Conservation (phyloP, 192 early-diverging fungal genomes). For the Fimicolochytrium jonesii region DNA sequence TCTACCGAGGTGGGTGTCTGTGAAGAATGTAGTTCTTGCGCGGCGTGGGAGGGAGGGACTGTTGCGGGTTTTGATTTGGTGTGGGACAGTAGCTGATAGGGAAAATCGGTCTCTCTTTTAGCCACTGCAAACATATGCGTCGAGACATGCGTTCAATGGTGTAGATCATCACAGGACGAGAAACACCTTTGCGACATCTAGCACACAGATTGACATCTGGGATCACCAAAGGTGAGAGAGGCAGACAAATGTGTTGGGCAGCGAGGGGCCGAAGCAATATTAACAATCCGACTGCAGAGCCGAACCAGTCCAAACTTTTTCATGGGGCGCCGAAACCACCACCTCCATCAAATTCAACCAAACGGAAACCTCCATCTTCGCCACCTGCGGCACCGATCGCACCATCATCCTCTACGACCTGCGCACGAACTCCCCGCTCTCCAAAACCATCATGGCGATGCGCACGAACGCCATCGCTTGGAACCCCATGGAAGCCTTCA, state of each 20-base stretch:
- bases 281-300: slow-evolving; percentile 41
- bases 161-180: slow-evolving; percentile 88
- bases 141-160: slow-evolving; percentile 74
- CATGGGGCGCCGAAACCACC: slow-evolving; percentile 94
- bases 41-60: no score
- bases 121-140: slow-evolving; percentile 68
- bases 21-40: no score
- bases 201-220: slow-evolving; percentile 87
- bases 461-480: slow-evolving; percentile 94
- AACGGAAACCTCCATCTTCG: slow-evolving; percentile 89
- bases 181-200: slow-evolving; percentile 83
- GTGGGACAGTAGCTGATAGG: slow-evolving; percentile 1
- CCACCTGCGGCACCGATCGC: slow-evolving; percentile 89
- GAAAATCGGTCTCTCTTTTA: not conserved
- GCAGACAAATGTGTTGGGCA: no score
- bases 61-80: no score
- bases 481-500: slow-evolving; percentile 99
- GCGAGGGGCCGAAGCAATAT: no score
- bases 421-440: slow-evolving; percentile 79
- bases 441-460: slow-evolving; percentile 79
- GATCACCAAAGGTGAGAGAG: slow-evolving; percentile 59
- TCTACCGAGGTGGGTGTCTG: slow-evolving; percentile 27
- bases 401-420: slow-evolving; percentile 94
- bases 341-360: slow-evolving; percentile 95
- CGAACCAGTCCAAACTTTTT: slow-evolving; percentile 76